Base-by-base conservation (phyloP, 352 stramenopile genomes). In the Thalassiosira pacifica region DNA sequence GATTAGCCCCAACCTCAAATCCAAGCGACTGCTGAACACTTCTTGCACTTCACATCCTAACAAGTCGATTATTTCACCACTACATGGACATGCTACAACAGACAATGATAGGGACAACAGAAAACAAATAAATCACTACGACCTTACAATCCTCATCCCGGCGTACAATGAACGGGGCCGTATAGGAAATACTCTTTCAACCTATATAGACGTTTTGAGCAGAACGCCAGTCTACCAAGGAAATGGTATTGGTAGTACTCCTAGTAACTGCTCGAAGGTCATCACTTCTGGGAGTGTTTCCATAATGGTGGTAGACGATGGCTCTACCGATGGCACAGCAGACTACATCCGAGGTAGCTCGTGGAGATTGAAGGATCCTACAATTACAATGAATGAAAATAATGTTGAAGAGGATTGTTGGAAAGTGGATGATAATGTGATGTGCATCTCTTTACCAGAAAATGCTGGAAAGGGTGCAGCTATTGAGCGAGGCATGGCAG, bases 401-500 rank as follows among this genome's bases (percentile, higher is more conserved):
- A 0, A 74, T 37, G 24, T 2, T 0, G 84, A 63, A 27, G 45
- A 76, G 76, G 60, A 77, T 27, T 79, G 26, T 55, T 82, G 75
- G 82, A 61, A 57, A 42, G 52, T 79, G 67, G 37, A 76, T 34
- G 19, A 77, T 29, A 57, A 85, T 55, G n/a, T 78, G 53, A 66
- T 45, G 31, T 90, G 80, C 32, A 75, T 93, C 65, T 88, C 83
- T 16, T 70, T 93, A 37, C 19, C 57, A 26, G 60, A 66, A n/a
- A 94, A 94, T 82, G 27, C 79, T 80, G 91, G 91, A 5, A 94
- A 94, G 53, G 91, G 91, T 40, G 87, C 87, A 10, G 91, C 91
- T 16, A 84, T 94, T 32, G 73, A 85, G 27, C 52, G 57, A 60
- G 91, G 91, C 19, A 89, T 94, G 32, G 26, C 45, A 59, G 57